Evolutionary conservation across 495 filamentous ascomycete genomes (phyloP), one percentile per base, ranked within the genome.

Genomic region (Endocarpon pusillum): DNA sequence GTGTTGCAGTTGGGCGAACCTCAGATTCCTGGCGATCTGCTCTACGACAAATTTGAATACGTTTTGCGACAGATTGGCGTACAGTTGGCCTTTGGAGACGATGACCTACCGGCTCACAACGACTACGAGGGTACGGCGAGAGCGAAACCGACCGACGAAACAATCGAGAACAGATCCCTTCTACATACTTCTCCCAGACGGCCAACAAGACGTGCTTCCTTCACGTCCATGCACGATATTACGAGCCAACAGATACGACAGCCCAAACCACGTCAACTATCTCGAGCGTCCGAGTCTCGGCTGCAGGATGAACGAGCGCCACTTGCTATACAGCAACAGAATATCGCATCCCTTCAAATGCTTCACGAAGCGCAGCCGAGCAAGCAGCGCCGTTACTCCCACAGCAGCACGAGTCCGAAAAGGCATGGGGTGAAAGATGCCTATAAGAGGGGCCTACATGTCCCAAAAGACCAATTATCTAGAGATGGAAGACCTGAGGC

Each of bases 1-100:
- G 53, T 93, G 39, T 76, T 91, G 50, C 78, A 76, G 53, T 75
- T 93, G 57, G 80, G 81, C 24, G 73, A 70, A 42, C 55, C 66
- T 44, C 51, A 49, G 15, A 44, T 56, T 32, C 29, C 44, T 37
- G 62, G 59, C 28, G 41, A 58, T 26, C 62, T 61, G 2, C 53
- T 85, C 12, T 70, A 71, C 35, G 69, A 76, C 33, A 74, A 68
- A 36, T 81, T 86, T 46, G 68, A 76, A 52, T 62, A 57, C 24
- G 42, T 75, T 30, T 62, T 89, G 42, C 61, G 62, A 22, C 58
- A 64, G 34, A 62, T 78, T 60, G 75, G 72, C 22, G 81, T 86
- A 41, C 62, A 71, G 21, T 60, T 85, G 40, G 67, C 76, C 34
- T 54, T 75, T 32, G 69, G 69, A 15, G 42, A 48, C n/a, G 54